Base-by-base conservation (phyloP, 768 basidiomycete species). In the Psilocybe tampanensis region DNA sequence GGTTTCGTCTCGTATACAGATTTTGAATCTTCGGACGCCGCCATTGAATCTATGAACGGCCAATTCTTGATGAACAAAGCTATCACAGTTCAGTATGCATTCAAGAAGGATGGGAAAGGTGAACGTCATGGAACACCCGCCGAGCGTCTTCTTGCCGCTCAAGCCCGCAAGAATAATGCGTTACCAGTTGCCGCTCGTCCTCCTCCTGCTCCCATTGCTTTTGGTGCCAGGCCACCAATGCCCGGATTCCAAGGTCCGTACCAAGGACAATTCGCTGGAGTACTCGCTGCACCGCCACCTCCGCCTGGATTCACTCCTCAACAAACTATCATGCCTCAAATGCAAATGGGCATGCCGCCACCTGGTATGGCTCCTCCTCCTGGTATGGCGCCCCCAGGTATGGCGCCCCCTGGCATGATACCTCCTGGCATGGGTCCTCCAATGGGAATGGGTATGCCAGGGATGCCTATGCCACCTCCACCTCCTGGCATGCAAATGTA, bases 51-150 rank as follows among this genome's bases (percentile, higher is more conserved):
- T 9, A 98, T 98, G 96, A 95, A 98, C 64, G 86, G 88, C 36
- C 95, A 98, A 68, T 98, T 94, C 84, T 81, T 98, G 45, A 95
- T 95, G 90, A 98, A 98, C 80, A 98, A 98, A 76, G 90, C 95
- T 52, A 93, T 99, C 68, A 87, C 90, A 17, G 95, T 97, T 11
- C 95, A 98, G 70, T 99, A 97, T 70, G 96, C 97, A 2, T 98
- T 98, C 83, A 98, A 99, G 77, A 98, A 98, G 76, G 97, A 98
- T 67, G 95, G 94, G 43, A 96, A 98, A 69, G 96, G 96, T 55
- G 97, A 99, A 72, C 85, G 97, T 4, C 97, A 98, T 67, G 97
- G 97, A 24, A 97, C 96, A 11, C 80, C 90, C 15, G 95, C 97
- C n/a, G 97, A 99, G 75, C 88, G 97, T 55, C 85, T 98, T 32